Evolutionary conservation across 2,329 filamentous ascomycete genomes (phyloP).

Genomic region (Massarina eburnea): DNA sequence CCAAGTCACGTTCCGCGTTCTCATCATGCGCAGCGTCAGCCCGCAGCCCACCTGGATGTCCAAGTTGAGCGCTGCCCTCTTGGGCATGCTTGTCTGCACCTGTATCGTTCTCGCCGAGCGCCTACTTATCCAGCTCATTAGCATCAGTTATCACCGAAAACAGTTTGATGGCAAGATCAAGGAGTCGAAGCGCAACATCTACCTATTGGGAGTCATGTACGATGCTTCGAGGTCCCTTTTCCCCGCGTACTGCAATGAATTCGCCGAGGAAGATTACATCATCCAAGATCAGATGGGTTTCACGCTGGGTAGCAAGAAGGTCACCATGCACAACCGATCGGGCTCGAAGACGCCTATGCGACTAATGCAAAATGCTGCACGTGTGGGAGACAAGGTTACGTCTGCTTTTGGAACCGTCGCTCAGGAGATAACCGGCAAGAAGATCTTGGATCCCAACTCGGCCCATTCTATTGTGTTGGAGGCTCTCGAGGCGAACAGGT

Average conservation of each 20-base stretch:
- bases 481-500: constrained; percentile 79
- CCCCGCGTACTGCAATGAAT: constrained; percentile 88
- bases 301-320: constrained; percentile 61
- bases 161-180: constrained; percentile 83
- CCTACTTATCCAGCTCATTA: constrained; percentile 77
- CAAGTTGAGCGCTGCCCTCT: constrained; percentile 65
- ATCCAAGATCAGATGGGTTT: constrained; percentile 76
- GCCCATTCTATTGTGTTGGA: constrained; percentile 87
- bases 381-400: constrained; percentile 89
- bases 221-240: constrained; percentile 88
- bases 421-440: constrained; percentile 91
- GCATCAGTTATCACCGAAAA: constrained; percentile 81
- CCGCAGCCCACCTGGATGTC: constrained; percentile 50
- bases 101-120: constrained; percentile 76
- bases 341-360: constrained; percentile 76
- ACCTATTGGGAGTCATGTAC: constrained; percentile 80
- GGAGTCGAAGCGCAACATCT: constrained; percentile 83
- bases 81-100: constrained; percentile 67
- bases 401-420: constrained; percentile 89
- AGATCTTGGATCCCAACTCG: constrained; percentile 90
- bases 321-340: constrained; percentile 49
- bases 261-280: constrained; percentile 85
- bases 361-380: constrained; percentile 69
- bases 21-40: constrained; percentile 7
- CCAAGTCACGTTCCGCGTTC: constrained; percentile 59